Base-by-base conservation (phyloP, 495 filamentous ascomycete genomes). In the Venustampulla echinocandica region DNA sequence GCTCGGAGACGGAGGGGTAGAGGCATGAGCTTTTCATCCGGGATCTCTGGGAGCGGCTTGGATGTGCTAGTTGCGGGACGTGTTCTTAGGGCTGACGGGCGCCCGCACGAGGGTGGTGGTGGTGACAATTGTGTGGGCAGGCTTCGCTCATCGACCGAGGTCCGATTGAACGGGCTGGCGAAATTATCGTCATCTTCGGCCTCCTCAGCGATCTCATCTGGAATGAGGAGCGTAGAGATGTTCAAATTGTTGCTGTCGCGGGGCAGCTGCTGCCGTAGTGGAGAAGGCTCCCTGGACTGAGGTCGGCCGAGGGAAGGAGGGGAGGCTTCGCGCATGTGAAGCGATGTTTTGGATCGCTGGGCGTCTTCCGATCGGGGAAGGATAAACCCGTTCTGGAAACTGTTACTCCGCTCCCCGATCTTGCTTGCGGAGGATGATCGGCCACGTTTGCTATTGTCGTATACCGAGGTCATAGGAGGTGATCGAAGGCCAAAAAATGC, bases 171-270 rank as follows among this genome's bases (percentile, higher is more conserved):
- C 7, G 66, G 42, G 30, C 44, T 72, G 18, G 70, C 74, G 42
- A 76, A 75, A 56, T 74, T 74, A 44, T 74, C 71, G 39, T 76
- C 73, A 40, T 77, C 73, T 43, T 56, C 57, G 45, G 61, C 63
- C 37, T 76, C 72, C 37, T 75, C 73, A 28, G 60, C 64, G 28
- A 77, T 74, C 41, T 76, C 71, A 33, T 75, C 71, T 0, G 71
- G 69, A 22, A 75, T 75, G 4, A 52, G 40, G 24, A 68, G 53
- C 3, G 59, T 39, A 1, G 61, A 54, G n/a, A 47, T 37, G 10
- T 56, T 52, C 33, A 36, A 35, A 24, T 18, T 44, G 15, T 32
- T 45, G 35, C 40, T 54, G 36, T 70, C 70, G 28, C 66, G 66
- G 17, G 58, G 56, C 15, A 70, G 38, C 50, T 69, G 67, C 46